Evolutionary conservation across 1,139 yeast genomes (phyloP).

Genomic region (Wickerhamomyces sp.): DNA sequence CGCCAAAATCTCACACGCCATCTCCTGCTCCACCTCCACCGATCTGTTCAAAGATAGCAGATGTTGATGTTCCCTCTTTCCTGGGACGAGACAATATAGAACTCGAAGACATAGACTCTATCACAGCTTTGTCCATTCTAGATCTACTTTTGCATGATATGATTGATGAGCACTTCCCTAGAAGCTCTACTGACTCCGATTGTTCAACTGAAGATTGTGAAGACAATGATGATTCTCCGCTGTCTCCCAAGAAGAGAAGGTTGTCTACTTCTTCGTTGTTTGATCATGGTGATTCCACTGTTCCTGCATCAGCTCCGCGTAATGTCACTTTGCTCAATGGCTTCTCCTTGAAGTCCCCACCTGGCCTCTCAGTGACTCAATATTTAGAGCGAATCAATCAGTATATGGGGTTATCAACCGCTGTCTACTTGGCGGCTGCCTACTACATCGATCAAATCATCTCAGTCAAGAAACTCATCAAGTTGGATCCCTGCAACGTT

Average conservation of each 20-base stretch:
- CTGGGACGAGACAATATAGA: conserved; percentile 1
- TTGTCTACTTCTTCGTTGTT: background rate
- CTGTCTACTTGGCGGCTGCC: conserved; percentile 37
- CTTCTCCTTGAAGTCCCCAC: conserved; percentile 34
- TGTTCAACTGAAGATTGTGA: background rate
- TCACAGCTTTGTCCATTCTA: conserved; percentile 9
- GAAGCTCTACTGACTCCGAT: too few species aligned
- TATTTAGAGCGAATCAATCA: conserved; percentile 37
- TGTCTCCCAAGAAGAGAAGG: conserved; percentile 11
- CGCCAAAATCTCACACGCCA: too few species aligned
- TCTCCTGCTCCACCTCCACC: background rate
- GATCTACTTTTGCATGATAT: too few species aligned
- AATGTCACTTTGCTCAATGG: conserved; percentile 23
- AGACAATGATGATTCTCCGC: conserved; percentile 6
- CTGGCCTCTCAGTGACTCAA: conserved; percentile 29
- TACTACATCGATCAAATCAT: conserved; percentile 31
- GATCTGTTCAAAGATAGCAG: conserved; percentile 3
- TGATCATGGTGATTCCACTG: too few species aligned
- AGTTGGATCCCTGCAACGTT: conserved; percentile 35
- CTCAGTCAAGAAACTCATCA: conserved; percentile 27
- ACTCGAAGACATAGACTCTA: conserved; percentile 6
- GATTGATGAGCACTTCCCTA: too few species aligned
- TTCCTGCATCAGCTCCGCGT: too few species aligned
- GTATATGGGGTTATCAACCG: conserved; percentile 37
- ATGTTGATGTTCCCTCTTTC: conserved; percentile 6